Base-by-base conservation (phyloP, 2,329 filamentous ascomycete genomes). In the Thielaviopsis musarum region DNA sequence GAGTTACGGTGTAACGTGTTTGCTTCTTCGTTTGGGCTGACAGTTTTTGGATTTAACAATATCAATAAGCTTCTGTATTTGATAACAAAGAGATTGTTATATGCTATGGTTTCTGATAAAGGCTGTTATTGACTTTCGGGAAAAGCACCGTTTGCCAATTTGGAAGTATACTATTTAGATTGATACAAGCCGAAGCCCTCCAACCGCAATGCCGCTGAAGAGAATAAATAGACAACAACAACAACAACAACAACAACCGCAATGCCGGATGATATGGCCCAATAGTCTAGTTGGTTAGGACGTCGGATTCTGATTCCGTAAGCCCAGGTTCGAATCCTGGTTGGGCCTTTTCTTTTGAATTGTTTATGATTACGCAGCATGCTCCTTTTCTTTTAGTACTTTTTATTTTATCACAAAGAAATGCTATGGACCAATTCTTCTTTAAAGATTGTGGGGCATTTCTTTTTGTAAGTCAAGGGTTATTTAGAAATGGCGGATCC, bases 201-300 rank as follows among this genome's bases (percentile, higher is more conserved):
- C 24, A 10, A 34, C 30, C 7, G 3, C 7, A 28, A 28, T 28
- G 7, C 7, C 26, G 7, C n/a, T n/a, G n/a, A n/a, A n/a, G n/a
- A n/a, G n/a, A n/a, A 26, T 26, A 26, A 26, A 26, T 26, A 26
- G 24, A 26, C 24, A 26, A 26, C 24, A 26, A 26, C 24, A 26
- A 26, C 6, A 26, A 12, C 9, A 34, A 34, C 30, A 34, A 10
- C 7, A 34, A 12, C 30, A 10, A 34, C 30, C 7, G 3, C 7
- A 28, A 28, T 28, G 7, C 7, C 26, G 7, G 7, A 49, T 30
- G 12, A 28, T 10, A 52, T 22, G 59, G 59, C 59, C 24, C 28
- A 60, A 60, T 60, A 60, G 59, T 60, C 59, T 60, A 60, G 59
- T 57, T 60, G 59, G 59, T 57, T 60, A 60, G n/a, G n/a, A n/a